Conservation (phyloP, 1,284 basidiomycete species). For the Ceratobasidium papillatum region DNA sequence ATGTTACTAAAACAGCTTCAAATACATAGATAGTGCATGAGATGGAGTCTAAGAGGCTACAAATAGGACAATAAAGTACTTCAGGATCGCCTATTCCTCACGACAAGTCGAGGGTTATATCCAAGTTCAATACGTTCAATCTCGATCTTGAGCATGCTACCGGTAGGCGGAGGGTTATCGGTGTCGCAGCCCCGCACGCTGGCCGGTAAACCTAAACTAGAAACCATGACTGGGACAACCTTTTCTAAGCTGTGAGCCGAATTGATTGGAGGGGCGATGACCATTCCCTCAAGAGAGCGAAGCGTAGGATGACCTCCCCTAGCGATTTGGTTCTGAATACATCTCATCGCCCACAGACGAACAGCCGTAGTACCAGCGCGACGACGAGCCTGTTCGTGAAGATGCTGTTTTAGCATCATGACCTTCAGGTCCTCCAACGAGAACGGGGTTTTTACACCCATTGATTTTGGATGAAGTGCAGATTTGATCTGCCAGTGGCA, state of each 20-base stretch:
- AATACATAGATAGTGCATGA: not conserved
- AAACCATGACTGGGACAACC: slow-evolving; percentile 21
- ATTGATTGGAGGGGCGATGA: slow-evolving; percentile 3
- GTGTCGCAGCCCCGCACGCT: not conserved
- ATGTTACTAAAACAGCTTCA: not conserved
- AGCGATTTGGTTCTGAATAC: slow-evolving; percentile 17
- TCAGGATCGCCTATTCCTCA: not conserved
- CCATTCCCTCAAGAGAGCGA: slow-evolving; percentile 14
- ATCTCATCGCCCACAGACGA: slow-evolving; percentile 32
- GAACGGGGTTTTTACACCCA: slow-evolving; percentile 38
- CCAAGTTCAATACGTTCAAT: slow-evolving; percentile 13
- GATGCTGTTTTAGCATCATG: slow-evolving; percentile 45
- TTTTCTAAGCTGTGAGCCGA: not conserved
- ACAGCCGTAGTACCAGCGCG: slow-evolving; percentile 42
- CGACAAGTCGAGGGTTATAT: slow-evolving; percentile 18
- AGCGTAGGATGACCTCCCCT: slow-evolving; percentile 23
- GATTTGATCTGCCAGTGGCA: slow-evolving; percentile 95
- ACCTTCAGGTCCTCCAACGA: slow-evolving; percentile 36
- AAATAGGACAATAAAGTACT: not conserved
- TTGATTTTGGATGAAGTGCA: slow-evolving; percentile 57
- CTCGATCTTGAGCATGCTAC: slow-evolving; percentile 25
- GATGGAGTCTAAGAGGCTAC: not conserved
- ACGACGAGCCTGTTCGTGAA: slow-evolving; percentile 48
- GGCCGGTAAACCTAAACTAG: slow-evolving; percentile 12
- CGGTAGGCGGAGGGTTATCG: slow-evolving; percentile 17